Percentiles rank a stretch among this genome's conserved stretches.
phyloP scores from a whole-genome alignment of 441 rosid genomes.

The Metrosideros polymorpha region DNA sequence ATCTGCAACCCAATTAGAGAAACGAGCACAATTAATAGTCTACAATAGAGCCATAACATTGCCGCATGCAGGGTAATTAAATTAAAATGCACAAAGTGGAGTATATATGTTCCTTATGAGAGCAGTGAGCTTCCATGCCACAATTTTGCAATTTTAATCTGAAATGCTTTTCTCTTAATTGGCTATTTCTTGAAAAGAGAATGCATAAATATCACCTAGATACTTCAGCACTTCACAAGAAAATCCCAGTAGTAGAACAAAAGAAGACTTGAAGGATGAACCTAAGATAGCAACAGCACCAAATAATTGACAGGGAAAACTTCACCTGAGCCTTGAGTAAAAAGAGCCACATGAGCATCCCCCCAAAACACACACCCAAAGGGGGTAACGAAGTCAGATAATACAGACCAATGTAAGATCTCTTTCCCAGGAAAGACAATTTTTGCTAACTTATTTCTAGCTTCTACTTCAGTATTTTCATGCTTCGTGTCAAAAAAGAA shows the following conservation, averaged over 20 bases:
- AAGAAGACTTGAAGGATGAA: not conserved
- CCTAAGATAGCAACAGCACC: not conserved
- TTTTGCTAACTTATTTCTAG: not conserved
- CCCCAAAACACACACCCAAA: not conserved
- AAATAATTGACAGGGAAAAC: not conserved
- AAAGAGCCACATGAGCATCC: not conserved
- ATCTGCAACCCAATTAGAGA: conserved; percentile 36
- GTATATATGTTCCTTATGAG: not conserved
- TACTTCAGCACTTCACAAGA: not conserved
- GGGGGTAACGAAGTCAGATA: not conserved
- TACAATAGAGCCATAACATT: not conserved
- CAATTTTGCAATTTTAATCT: not conserved
- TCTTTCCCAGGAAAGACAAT: not conserved
- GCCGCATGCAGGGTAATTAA: not conserved
- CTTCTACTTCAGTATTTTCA: not conserved
- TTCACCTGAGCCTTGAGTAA: not conserved
- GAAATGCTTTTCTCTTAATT: not conserved
- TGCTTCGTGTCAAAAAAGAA: not conserved
- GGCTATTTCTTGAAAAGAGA: not conserved
- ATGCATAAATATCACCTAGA: not conserved
- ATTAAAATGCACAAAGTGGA: not conserved
- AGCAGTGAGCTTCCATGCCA: not conserved
- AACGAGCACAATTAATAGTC: not conserved
- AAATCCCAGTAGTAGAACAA: not conserved
- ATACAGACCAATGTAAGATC: not conserved